Evolutionary conservation across 768 basidiomycete genomes (phyloP).

Genomic region (Chlorophyllum brunneum): DNA sequence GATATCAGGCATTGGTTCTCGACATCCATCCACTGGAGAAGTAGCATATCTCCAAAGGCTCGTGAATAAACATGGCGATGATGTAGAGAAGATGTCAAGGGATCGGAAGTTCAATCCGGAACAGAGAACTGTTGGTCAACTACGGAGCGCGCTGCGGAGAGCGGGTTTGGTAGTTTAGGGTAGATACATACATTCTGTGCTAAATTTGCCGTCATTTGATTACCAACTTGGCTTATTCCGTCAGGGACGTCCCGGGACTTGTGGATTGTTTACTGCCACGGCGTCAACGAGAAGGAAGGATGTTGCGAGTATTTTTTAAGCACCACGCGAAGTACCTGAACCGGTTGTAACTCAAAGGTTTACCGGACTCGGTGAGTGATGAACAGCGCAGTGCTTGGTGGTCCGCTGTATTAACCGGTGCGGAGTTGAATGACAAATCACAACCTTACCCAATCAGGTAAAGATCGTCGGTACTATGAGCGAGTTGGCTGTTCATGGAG

Average conservation of each 20-base stretch:
- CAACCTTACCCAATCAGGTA: neutral
- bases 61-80: conserved; percentile 63
- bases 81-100: conserved; percentile 72
- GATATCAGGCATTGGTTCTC: conserved; percentile 40
- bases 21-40: conserved; percentile 71
- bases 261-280: no score
- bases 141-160: conserved; percentile 58
- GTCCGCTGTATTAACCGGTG: neutral
- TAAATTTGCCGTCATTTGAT: no score
- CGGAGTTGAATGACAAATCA: neutral
- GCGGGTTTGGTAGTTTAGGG: conserved; percentile 35
- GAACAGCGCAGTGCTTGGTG: neutral
- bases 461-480: conserved; percentile 8
- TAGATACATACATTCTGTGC: neutral
- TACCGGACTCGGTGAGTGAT: neutral
- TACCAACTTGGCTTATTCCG: neutral
- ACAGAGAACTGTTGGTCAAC: conserved; percentile 81
- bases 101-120: conserved; percentile 78
- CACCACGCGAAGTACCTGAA: no score
- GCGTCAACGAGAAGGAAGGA: no score
- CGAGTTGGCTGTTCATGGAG: neutral
- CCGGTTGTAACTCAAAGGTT: neutral
- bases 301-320: no score
- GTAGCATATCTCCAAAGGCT: conserved; percentile 60
- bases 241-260: no score